These are phyloP conservation scores for Camptophora hylomeconis DNA, from an alignment of 2,329 filamentous ascomycete genomes.

Conservation along the genomic window DNA sequence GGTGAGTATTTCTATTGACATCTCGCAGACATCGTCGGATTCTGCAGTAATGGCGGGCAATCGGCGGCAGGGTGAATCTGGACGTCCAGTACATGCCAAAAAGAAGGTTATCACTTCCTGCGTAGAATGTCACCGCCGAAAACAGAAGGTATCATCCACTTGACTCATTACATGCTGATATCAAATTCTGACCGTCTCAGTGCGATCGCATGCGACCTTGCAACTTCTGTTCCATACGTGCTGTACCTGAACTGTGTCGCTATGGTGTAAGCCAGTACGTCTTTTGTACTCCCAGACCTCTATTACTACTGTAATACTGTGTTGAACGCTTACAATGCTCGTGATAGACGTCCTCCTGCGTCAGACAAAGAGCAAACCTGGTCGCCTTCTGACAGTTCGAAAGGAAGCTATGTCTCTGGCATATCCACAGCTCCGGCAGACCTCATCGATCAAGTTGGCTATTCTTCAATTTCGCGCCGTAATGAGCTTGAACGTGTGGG, in stretches of 20 bases:
- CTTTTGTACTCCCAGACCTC: too few species aligned
- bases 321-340: neutral
- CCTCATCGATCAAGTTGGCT: constrained; percentile 5
- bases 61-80: too few species aligned
- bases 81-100: too few species aligned
- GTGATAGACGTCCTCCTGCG: neutral
- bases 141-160: constrained; percentile 4
- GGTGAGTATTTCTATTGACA: too few species aligned
- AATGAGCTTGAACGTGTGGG: constrained; percentile 1
- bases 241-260: constrained; percentile 5
- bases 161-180: neutral
- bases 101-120: constrained; percentile 4
- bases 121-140: constrained; percentile 6
- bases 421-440: constrained; percentile 1
- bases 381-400: neutral
- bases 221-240: constrained; percentile 6
- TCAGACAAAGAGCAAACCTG: neutral
- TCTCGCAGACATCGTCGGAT: too few species aligned
- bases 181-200: constrained; percentile 1
- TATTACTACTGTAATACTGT: too few species aligned
- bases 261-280: constrained; percentile 1
- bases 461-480: constrained; percentile 2
- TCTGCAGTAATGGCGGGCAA: too few species aligned
- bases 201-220: constrained; percentile 6
- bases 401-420: neutral